Percentiles rank a stretch among this genome's conserved stretches.
Conservation (phyloP, 148 eudicot species). For the Pharnaceum exiguum region DNA sequence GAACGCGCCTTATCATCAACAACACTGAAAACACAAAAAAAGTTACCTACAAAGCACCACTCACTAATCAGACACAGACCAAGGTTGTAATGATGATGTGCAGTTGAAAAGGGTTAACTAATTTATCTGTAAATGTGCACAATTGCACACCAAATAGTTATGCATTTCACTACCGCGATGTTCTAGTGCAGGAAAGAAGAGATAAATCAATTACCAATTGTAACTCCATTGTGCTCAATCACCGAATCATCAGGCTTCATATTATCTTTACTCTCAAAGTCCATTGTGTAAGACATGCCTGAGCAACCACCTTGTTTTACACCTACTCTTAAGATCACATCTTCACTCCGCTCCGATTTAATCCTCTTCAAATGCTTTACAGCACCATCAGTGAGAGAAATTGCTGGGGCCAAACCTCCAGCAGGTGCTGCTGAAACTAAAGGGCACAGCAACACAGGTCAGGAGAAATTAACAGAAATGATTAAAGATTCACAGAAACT, state of each 20-base stretch:
- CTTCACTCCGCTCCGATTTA: slow-evolving; percentile 63
- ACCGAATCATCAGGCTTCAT: slow-evolving; percentile 73
- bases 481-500: neutral
- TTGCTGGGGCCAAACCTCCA: slow-evolving; percentile 77
- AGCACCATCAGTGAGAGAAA: slow-evolving; percentile 74
- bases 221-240: slow-evolving; percentile 78
- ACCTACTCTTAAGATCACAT: slow-evolving; percentile 87
- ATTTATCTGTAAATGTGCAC: too few relatives aligned
- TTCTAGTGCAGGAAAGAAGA: neutral
- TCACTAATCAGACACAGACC: too few relatives aligned
- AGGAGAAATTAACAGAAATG: neutral
- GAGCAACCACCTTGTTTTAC: slow-evolving; percentile 99
- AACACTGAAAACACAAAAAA: too few relatives aligned
- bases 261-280: slow-evolving; percentile 80
- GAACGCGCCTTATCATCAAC: too few relatives aligned
- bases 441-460: neutral
- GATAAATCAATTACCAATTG: slow-evolving; percentile 50
- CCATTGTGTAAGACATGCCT: slow-evolving; percentile 97
- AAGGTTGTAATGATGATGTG: too few relatives aligned
- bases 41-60: too few relatives aligned
- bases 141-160: too few relatives aligned
- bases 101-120: too few relatives aligned
- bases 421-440: slow-evolving; percentile 54
- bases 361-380: slow-evolving; percentile 83
- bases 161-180: too few relatives aligned